Percentiles rank a stretch among this genome's conserved stretches.
Conservation (phyloP, 2,329 filamentous ascomycete species). For the Colletotrichum abscissum region DNA sequence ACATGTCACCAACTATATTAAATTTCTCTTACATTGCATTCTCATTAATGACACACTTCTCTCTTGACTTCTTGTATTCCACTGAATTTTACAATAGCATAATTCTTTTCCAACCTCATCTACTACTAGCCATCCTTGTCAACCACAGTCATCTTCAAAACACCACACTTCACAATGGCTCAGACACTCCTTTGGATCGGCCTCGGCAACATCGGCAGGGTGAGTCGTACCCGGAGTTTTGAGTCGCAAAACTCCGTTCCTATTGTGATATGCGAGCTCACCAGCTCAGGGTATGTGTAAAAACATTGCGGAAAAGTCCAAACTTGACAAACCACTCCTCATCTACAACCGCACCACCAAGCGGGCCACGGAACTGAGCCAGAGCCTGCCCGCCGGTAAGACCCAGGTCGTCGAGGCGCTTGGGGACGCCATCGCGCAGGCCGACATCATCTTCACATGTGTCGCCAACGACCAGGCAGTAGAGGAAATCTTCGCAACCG, state of each 20-base stretch:
- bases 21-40: neutral
- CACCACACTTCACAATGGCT: slow-evolving; percentile 54
- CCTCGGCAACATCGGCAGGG: slow-evolving; percentile 88
- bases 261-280: slow-evolving; percentile 26
- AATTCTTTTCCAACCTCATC: neutral
- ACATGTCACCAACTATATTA: neutral
- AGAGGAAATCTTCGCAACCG: slow-evolving; percentile 67
- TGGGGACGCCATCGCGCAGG: slow-evolving; percentile 71
- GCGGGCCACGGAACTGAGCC: slow-evolving; percentile 72
- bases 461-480: slow-evolving; percentile 83
- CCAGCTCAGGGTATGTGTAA: slow-evolving; percentile 78
- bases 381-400: slow-evolving; percentile 69
- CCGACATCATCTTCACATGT: slow-evolving; percentile 86
- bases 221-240: slow-evolving; percentile 52
- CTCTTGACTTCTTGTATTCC: neutral
- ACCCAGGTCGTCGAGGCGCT: slow-evolving; percentile 73
- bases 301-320: slow-evolving; percentile 84
- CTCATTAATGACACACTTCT: neutral
- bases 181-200: slow-evolving; percentile 81
- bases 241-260: slow-evolving; percentile 34
- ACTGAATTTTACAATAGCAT: neutral
- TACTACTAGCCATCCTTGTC: neutral
- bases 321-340: slow-evolving; percentile 76
- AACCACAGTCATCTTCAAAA: neutral
- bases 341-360: slow-evolving; percentile 83